Evolutionary conservation across 192 early-diverging fungal species (phyloP).

Genomic region (Pilobolus umbonatus): DNA sequence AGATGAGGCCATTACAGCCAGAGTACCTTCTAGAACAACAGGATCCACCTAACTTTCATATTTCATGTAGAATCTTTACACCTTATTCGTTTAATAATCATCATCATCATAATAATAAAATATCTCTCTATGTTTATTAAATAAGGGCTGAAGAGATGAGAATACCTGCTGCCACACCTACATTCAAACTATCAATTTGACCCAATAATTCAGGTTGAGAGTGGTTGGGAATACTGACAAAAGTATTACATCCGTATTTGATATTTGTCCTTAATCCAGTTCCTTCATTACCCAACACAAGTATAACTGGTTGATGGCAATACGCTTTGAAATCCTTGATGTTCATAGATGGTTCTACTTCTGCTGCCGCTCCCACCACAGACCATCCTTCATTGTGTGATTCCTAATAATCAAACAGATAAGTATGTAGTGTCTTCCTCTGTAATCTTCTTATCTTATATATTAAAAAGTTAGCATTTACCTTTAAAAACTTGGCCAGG

Average conservation of each 20-base stretch:
- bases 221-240: conserved; percentile 46
- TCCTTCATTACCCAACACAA: conserved; percentile 69
- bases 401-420: conserved; percentile 13
- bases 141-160: conserved; percentile 14
- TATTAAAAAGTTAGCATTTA: conserved; percentile 22
- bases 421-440: neutral
- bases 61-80: neutral
- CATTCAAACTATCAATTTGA: conserved; percentile 34
- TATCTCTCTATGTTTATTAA: neutral
- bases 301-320: conserved; percentile 39
- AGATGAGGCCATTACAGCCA: conserved; percentile 17
- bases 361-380: conserved; percentile 40
- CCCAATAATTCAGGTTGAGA: neutral
- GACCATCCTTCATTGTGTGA: conserved; percentile 46
- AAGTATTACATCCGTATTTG: conserved; percentile 48
- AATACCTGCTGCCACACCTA: conserved; percentile 36
- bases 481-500: conserved; percentile 54
- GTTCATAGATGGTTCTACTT: neutral
- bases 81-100: neutral
- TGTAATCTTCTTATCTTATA: conserved; percentile 26
- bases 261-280: conserved; percentile 54
- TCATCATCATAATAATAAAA: neutral
- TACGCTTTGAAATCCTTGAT: no score
- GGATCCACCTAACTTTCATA: neutral
- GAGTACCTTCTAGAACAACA: neutral